These are phyloP conservation scores for Euphrasia confusa DNA, from an alignment of 257 asterid species.

Conservation along the genomic window DNA sequence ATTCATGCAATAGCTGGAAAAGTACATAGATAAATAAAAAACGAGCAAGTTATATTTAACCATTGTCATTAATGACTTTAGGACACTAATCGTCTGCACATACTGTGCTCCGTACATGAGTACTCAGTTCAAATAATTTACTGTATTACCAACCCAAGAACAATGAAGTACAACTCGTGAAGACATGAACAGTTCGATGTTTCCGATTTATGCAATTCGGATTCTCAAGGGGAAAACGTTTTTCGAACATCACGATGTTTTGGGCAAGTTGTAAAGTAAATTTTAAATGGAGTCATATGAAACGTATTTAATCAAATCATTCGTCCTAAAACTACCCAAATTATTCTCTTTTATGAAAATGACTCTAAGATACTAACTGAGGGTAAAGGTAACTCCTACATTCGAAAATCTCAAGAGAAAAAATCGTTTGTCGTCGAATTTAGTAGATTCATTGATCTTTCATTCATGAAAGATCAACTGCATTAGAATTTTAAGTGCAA, in stretches of 20 bases:
- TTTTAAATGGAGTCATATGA: neutral
- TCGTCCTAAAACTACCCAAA: neutral
- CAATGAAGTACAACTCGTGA: neutral
- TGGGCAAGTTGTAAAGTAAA: neutral
- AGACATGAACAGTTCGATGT: neutral
- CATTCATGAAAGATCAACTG: constrained; percentile 10
- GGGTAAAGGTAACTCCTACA: neutral
- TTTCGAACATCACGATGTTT: neutral
- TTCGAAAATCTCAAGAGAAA: neutral
- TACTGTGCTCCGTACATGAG: neutral
- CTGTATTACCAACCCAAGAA: neutral
- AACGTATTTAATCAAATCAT: neutral
- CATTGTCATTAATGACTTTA: too few species aligned
- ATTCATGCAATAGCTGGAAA: constrained; percentile 25
- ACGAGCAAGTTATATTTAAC: constrained; percentile 7
- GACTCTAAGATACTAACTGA: too few species aligned
- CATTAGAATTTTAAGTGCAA: neutral
- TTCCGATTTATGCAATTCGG: neutral
- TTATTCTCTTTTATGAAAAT: too few species aligned
- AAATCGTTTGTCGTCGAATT: neutral
- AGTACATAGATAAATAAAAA: neutral
- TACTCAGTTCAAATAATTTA: neutral
- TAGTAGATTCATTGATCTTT: neutral
- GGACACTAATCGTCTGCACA: neutral
- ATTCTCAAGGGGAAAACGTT: neutral